A percentile compares a stretch with the other conserved stretches of the same genome.
Conservation (phyloP, 2,329 filamentous ascomycete genomes). For the Phialemonium atrogriseum region DNA sequence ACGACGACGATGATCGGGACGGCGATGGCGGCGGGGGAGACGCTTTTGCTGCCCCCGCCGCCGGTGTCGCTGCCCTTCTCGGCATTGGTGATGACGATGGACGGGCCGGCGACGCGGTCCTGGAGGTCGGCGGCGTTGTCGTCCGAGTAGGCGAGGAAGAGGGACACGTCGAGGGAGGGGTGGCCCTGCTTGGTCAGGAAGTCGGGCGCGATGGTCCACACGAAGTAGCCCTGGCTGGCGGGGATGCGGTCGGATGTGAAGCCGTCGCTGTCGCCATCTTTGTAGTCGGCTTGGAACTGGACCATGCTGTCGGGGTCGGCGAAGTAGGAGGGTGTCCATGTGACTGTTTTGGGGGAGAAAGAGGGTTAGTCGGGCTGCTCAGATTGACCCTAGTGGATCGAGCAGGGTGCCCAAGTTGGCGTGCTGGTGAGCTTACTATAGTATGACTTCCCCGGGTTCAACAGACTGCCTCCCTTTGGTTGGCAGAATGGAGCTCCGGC, state of each 20-base stretch:
- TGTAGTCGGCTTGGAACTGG: conserved; percentile 12
- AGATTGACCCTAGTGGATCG: too few species aligned
- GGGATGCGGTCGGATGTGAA: conserved; percentile 10
- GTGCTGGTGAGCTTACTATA: conserved; percentile 21
- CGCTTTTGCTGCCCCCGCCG: neutral
- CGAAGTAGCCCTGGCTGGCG: conserved; percentile 20
- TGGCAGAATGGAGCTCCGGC: conserved; percentile 22
- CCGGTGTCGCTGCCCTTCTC: neutral
- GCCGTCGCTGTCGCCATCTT: conserved; percentile 9
- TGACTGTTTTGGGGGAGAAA: conserved; percentile 16
- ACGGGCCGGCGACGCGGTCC: conserved; percentile 14
- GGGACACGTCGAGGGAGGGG: conserved; percentile 8
- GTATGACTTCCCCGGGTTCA: conserved; percentile 22
- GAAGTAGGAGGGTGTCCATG: conserved; percentile 22
- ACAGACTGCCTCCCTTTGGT: conserved; percentile 18
- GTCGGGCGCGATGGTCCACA: conserved; percentile 16
- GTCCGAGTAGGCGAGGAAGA: conserved; percentile 14
- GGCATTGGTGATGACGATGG: conserved; percentile 14
- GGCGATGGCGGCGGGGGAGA: conserved; percentile 14
- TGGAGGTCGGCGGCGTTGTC: conserved; percentile 9
- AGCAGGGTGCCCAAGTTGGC: too few species aligned
- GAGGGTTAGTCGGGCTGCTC: too few species aligned
- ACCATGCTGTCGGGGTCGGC: conserved; percentile 10
- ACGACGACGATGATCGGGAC: conserved; percentile 21
- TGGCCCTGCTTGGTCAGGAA: conserved; percentile 10